Conservation (phyloP, 345 rosid species). For the Kernera saxatilis region DNA sequence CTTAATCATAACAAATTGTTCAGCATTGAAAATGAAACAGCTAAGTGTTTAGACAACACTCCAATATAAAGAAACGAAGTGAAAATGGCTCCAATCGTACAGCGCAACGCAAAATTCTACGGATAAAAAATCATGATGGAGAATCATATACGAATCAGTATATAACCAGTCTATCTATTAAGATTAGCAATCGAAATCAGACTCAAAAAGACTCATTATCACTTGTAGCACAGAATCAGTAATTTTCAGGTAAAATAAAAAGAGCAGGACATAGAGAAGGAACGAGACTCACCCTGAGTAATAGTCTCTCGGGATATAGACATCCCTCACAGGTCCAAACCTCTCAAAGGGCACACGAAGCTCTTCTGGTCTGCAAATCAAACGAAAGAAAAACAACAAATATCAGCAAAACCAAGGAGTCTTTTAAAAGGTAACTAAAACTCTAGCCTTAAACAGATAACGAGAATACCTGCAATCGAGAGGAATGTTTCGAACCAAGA, state of each 20-base stretch:
- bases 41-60: too few species aligned
- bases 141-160: not conserved
- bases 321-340: conserved; percentile 83
- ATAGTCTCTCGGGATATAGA: conserved; percentile 88
- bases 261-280: not conserved
- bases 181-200: not conserved
- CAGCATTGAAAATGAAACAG: not conserved
- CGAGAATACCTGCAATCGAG: conserved; percentile 71
- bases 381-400: not conserved
- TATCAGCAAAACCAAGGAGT: not conserved
- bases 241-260: not conserved
- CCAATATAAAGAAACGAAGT: not conserved
- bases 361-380: conserved; percentile 70
- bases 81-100: not conserved
- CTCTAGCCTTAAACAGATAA: not conserved
- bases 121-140: not conserved
- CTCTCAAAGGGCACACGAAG: conserved; percentile 81
- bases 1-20: not conserved
- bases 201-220: not conserved
- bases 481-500: conserved; percentile 89
- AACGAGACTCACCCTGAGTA: conserved; percentile 67
- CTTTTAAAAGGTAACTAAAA: not conserved
- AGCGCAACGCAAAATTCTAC: not conserved
- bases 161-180: not conserved
- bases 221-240: not conserved